These are phyloP conservation scores for Hondaea fermentalgiana DNA, from an alignment of 108 stramenopile genomes.

Conservation along the genomic window DNA sequence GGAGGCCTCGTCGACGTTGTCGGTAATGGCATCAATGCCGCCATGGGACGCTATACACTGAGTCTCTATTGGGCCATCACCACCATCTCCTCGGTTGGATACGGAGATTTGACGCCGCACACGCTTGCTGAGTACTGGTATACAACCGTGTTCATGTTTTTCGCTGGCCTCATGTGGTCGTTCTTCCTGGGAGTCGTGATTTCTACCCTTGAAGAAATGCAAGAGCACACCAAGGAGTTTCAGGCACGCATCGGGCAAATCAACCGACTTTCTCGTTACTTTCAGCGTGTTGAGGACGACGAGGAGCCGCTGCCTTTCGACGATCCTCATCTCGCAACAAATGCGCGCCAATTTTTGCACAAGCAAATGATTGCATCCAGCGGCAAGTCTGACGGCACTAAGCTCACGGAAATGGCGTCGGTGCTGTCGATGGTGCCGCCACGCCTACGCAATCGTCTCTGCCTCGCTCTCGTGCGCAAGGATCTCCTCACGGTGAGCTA, in stretches of 20 bases:
- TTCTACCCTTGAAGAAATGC: neutral
- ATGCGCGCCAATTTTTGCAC: neutral
- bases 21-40: neutral
- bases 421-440: neutral
- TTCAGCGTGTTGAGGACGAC: neutral
- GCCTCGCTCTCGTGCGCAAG: neutral
- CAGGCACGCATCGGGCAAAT: neutral
- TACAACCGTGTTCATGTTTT: neutral
- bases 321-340: neutral
- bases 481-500: neutral
- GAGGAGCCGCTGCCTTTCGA: neutral
- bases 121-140: slow-evolving; percentile 15
- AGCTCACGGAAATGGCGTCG: neutral
- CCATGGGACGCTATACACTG: slow-evolving; percentile 1
- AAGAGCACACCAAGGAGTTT: neutral
- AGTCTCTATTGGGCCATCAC: slow-evolving; percentile 38
- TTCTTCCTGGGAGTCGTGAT: neutral
- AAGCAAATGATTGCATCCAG: neutral
- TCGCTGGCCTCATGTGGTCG: slow-evolving; percentile 16
- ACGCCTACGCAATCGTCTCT: neutral
- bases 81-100: slow-evolving; percentile 49
- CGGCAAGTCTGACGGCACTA: neutral
- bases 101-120: slow-evolving; percentile 45
- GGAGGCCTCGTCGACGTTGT: neutral
- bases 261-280: neutral